Conservation (phyloP, 2,329 filamentous ascomycete species). For the Tolypocladium capitatum region DNA sequence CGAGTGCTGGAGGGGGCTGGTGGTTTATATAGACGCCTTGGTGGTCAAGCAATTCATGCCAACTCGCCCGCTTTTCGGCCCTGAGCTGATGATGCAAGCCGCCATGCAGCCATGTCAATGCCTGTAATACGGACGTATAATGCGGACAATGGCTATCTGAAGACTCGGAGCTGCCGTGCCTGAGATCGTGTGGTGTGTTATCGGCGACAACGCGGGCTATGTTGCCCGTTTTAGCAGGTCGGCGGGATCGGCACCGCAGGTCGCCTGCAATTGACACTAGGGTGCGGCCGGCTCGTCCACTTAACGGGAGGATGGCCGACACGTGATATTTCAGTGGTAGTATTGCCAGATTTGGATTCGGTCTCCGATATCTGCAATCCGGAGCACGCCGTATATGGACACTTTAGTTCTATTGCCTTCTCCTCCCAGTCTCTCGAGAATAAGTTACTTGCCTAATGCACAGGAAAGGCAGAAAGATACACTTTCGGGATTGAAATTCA, state of each 20-base stretch:
- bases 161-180: neutral
- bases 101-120: neutral
- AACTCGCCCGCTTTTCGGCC: no score
- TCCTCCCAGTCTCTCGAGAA: no score
- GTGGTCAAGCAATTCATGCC: neutral
- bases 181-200: neutral
- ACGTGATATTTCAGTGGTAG: neutral
- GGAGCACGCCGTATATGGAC: neutral
- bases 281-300: neutral
- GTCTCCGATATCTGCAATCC: neutral
- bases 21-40: neutral
- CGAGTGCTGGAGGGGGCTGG: neutral
- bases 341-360: conserved; percentile 3
- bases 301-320: conserved; percentile 1
- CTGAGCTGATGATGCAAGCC: neutral
- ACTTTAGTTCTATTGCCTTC: no score
- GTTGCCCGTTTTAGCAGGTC: conserved; percentile 9
- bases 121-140: neutral
- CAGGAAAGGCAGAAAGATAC: no score
- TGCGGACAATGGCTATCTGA: neutral
- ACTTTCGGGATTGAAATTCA: no score
- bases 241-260: conserved; percentile 5
- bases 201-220: neutral
- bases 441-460: no score
- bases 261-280: conserved; percentile 7